Conservation (phyloP, 2,329 filamentous ascomycete genomes). For the Monilinia vaccinii-corymbosi region DNA sequence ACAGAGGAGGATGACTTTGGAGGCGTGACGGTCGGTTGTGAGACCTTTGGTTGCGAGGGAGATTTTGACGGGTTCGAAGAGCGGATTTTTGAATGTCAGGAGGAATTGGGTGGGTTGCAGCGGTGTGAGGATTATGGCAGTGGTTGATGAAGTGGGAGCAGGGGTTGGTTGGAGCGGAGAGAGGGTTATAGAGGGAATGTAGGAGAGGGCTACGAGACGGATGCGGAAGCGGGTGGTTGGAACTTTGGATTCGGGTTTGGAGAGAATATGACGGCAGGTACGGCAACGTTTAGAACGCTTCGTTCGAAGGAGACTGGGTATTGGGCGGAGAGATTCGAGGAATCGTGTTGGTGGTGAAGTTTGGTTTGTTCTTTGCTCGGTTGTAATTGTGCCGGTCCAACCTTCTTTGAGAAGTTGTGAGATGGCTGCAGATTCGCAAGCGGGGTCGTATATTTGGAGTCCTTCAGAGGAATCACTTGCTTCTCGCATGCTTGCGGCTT, state of each 20-base stretch:
- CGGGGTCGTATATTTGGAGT: constrained; percentile 42
- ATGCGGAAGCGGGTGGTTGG: constrained; percentile 87
- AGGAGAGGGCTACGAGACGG: constrained; percentile 76
- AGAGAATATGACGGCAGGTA: constrained; percentile 86
- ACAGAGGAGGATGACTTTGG: constrained; percentile 83
- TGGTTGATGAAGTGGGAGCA: neutral
- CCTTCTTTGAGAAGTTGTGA: constrained; percentile 45
- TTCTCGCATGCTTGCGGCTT: constrained; percentile 70
- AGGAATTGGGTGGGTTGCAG: constrained; percentile 64
- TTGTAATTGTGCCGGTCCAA: constrained; percentile 53
- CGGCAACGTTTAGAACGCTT: constrained; percentile 93
- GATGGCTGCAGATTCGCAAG: constrained; percentile 48
- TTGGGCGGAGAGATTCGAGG: constrained; percentile 65
- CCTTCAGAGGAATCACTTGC: constrained; percentile 64
- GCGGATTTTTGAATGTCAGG: constrained; percentile 83
- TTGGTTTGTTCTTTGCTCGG: constrained; percentile 45
- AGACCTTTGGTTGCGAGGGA: constrained; percentile 75
- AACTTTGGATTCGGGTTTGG: constrained; percentile 87
- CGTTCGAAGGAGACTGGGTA: constrained; percentile 75
- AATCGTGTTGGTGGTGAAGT: constrained; percentile 46
- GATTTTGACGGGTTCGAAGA: constrained; percentile 86
- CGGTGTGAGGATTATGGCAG: constrained; percentile 17
- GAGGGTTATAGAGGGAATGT: constrained; percentile 76
- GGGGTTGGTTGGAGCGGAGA: constrained; percentile 45
- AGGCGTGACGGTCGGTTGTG: constrained; percentile 68